Base-by-base conservation (phyloP, 352 stramenopile species). In the Phytopythium aichiense region DNA sequence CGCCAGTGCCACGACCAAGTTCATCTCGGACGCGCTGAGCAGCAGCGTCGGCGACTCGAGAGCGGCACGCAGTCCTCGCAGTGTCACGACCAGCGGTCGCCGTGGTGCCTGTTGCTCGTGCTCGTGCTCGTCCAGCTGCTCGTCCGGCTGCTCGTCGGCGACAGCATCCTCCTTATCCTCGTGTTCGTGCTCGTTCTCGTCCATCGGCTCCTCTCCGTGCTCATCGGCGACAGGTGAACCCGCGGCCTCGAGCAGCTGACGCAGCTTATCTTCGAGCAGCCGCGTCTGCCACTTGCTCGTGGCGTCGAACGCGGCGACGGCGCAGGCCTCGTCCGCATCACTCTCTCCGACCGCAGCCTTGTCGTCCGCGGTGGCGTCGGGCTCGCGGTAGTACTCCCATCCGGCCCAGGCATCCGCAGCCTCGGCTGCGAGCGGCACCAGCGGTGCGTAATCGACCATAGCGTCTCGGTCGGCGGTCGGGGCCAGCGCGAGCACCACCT, bases 21-120 rank as follows among this genome's bases (percentile, higher is more conserved):
- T 91, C 38, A 83, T 74, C 60, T 91, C 81, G 16, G 73, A 64
- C 42, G 76, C 68, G 52, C 76, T 84, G 12, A 91, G 61, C 13
- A 91, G 51, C 20, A 91, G 59, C 31, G 77, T 65, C 2, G 79
- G 76, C 12, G 76, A 77, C 60, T 88, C 81, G 16, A 91, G 68
- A 25, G 72, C 53, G 7, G 56, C 63, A 42, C 76, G 81, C 7
- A 91, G 60, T 43, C 89, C 77, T 0, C 72, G 72, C 4, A 63
- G 58, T 0, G 72, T 78, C 63, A 88, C 61, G 22, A 63, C 71
- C n/a, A 65, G 61, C 51, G 73, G 66, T 0, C 58, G 43, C 12
- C 35, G 35, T 15, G 35, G 35, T 15, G 35, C 35, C 12, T 40
- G 35, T 7, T 40, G 35, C 35, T 40, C 35, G 35, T 40, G 35